Base-by-base conservation (phyloP, 371 early-diverging fungal species). In the Mortierella sp. region DNA sequence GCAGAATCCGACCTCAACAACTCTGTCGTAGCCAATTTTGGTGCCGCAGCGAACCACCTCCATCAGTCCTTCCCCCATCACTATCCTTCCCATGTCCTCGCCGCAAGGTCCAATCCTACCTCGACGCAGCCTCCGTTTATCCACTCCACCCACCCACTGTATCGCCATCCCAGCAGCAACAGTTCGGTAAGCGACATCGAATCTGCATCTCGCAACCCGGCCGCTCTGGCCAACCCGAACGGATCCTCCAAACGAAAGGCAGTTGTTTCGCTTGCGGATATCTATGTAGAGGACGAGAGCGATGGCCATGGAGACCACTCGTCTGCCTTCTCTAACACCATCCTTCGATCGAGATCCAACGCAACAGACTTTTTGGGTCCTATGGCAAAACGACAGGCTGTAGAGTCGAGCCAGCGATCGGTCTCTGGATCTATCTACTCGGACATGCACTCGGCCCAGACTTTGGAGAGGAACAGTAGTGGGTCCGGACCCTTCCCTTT, bases 31-130 rank as follows among this genome's bases (percentile, higher is more conserved):
- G 88, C 96, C 7, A 96, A 96, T 76, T 91, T 92, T 72, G 85
- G 88, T 95, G 96, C 88, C 94, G 95, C 84, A 94, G 96, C 87
- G 68, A 88, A 87, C 53, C 93, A 94, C 85, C 88, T 97, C 66
- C 95, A 96, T 85, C 96, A 95, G 70, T 90, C 96, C 47, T 85
- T 96, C 31, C 94, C 37, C 19, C 40, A 29, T n/a, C 64, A 71
- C 22, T 64, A 71, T 48, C 71, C 71, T 45, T 44, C 53, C 44
- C 31, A 58, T 58, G 19, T 53, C 24, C 61, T 66, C 22, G 63
- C 47, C 3, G 48, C 53, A 53, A 53, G 73, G 45, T 2, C 67
- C 61, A 70, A 53, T 13, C 45, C 39, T 5, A 45, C 66, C 13
- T 47, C 67, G 37, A 31, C 40, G 14, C 68, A 64, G 37, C 65